phyloP scores from a whole-genome alignment of 2,329 filamentous ascomycete genomes.

The Claviceps spartinae region DNA sequence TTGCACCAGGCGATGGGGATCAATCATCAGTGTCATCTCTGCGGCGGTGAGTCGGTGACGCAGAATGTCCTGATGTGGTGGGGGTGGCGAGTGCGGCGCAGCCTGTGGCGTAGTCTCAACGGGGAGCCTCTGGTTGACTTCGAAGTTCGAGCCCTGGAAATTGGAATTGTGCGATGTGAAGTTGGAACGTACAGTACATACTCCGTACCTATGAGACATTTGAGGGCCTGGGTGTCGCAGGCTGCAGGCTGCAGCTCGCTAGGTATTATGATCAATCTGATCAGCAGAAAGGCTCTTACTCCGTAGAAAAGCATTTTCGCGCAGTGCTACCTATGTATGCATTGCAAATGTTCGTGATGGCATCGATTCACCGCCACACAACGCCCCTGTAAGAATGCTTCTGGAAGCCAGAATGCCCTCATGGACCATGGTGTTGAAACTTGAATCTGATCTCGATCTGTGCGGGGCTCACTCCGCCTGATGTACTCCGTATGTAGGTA shows the following conservation, averaged over 20 bases:
- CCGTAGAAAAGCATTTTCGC: not conserved
- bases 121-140: too few relatives aligned
- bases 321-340: not conserved
- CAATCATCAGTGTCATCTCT: too few relatives aligned
- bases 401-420: not conserved
- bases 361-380: not conserved
- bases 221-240: too few relatives aligned
- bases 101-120: not conserved
- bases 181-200: too few relatives aligned
- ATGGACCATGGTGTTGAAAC: not conserved
- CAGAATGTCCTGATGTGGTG: conserved; percentile 1
- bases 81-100: conserved; percentile 5
- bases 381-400: not conserved
- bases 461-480: not conserved
- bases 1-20: not conserved
- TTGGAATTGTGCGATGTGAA: too few relatives aligned
- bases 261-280: too few relatives aligned
- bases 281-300: too few relatives aligned
- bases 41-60: too few relatives aligned
- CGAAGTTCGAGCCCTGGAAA: too few relatives aligned
- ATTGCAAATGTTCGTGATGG: not conserved
- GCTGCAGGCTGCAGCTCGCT: too few relatives aligned
- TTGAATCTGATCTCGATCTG: not conserved
- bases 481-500: too few relatives aligned
- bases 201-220: too few relatives aligned